phyloP scores from a whole-genome alignment of 2,329 filamentous ascomycete species.

The Colletotrichum echinochloae region DNA sequence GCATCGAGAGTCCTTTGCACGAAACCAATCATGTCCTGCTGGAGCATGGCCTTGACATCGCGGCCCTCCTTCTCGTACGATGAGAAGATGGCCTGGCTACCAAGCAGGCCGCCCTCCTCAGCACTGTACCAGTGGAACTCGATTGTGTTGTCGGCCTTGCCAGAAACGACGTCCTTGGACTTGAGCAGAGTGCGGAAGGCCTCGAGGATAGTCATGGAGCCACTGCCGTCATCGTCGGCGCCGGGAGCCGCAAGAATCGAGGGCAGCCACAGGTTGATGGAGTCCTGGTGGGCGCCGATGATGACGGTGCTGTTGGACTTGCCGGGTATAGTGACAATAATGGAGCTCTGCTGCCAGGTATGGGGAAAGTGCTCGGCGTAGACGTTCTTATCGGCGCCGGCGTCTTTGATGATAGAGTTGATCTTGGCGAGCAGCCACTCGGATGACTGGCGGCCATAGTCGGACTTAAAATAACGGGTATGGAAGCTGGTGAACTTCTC shows the following conservation, averaged over 20 bases:
- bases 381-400: constrained; percentile 76
- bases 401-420: constrained; percentile 75
- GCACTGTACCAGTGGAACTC: constrained; percentile 98
- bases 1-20: constrained; percentile 85
- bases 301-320: constrained; percentile 86
- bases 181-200: constrained; percentile 84
- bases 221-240: constrained; percentile 95
- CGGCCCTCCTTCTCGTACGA: constrained; percentile 78
- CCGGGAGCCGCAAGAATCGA: constrained; percentile 87
- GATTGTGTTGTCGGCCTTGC: constrained; percentile 84
- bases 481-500: constrained; percentile 83
- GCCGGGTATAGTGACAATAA: constrained; percentile 93
- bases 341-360: constrained; percentile 88
- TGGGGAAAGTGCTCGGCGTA: constrained; percentile 81
- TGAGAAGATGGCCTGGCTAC: constrained; percentile 90
- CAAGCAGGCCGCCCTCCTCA: constrained; percentile 88
- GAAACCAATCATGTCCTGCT: constrained; percentile 98
- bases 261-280: constrained; percentile 92
- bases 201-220: constrained; percentile 94
- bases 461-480: constrained; percentile 84
- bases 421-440: constrained; percentile 87
- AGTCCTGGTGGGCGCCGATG: constrained; percentile 93
- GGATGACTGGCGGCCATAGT: constrained; percentile 84
- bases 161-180: constrained; percentile 75
- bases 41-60: constrained; percentile 94